Percentiles rank a stretch among this genome's conserved stretches.
These are phyloP conservation scores for Aquanectria penicillioides DNA, from an alignment of 2,329 filamentous ascomycete genomes.

Conservation along the genomic window DNA sequence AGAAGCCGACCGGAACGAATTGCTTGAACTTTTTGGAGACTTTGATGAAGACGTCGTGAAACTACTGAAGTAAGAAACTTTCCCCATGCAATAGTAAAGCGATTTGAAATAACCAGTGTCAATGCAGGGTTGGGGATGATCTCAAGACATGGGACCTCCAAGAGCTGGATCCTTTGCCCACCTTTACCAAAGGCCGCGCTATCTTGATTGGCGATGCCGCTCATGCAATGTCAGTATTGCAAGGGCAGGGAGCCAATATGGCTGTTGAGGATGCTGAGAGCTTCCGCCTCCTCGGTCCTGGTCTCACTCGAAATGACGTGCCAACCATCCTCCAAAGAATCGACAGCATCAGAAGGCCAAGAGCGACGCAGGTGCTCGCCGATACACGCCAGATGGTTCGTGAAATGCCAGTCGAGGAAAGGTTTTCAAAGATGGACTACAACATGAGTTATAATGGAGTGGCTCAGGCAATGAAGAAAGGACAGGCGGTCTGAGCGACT, in stretches of 20 bases:
- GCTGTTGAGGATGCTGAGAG: constrained; percentile 17
- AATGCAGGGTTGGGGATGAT: constrained; percentile 1
- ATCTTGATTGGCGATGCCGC: constrained; percentile 14
- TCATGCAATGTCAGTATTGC: constrained; percentile 8
- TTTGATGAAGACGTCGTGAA: constrained; percentile 6
- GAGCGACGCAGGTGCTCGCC: constrained; percentile 5
- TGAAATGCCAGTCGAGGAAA: constrained; percentile 15
- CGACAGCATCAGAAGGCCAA: constrained; percentile 2
- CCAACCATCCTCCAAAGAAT: not conserved
- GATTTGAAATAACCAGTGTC: not conserved
- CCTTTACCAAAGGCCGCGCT: not conserved
- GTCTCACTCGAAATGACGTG: not conserved
- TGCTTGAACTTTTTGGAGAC: constrained; percentile 12
- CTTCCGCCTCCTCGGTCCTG: constrained; percentile 8
- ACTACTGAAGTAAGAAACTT: constrained; percentile 2
- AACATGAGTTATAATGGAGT: constrained; percentile 17
- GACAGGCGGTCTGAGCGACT: not conserved
- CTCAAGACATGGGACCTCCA: constrained; percentile 19
- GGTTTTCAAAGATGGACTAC: constrained; percentile 19
- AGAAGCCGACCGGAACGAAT: constrained; percentile 6
- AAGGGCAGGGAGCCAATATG: constrained; percentile 16
- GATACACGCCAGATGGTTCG: constrained; percentile 13
- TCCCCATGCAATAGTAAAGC: no score
- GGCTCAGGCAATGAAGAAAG: not conserved
- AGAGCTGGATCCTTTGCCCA: constrained; percentile 9